phyloP scores from a whole-genome alignment of 1,284 basidiomycete species.

The Pascua sp. region DNA sequence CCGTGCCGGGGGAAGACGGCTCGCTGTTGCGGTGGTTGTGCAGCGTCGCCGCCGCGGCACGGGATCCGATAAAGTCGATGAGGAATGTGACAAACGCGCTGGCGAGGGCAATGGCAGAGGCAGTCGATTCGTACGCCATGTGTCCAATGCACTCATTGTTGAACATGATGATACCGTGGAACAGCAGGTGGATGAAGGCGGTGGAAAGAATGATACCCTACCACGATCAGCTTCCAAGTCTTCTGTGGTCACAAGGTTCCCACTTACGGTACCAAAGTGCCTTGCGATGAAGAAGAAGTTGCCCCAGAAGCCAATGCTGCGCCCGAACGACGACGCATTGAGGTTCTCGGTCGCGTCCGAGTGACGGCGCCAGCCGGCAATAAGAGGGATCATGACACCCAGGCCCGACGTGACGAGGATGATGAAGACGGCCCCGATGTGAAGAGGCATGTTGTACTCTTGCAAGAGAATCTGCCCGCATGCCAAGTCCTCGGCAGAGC shows the following conservation, averaged over 20 bases:
- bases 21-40: background rate
- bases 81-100: conserved; percentile 36
- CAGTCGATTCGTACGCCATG: conserved; percentile 49
- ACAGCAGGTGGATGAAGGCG: conserved; percentile 43
- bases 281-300: conserved; percentile 46
- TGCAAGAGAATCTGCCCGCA: conserved; percentile 38
- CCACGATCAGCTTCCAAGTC: no score
- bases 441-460: conserved; percentile 48
- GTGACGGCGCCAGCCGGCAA: conserved; percentile 17
- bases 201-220: conserved; percentile 16
- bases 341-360: background rate
- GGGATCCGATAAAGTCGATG: conserved; percentile 42
- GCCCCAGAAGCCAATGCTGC: conserved; percentile 18
- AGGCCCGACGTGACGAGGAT: conserved; percentile 48
- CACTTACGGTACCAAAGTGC: conserved; percentile 34
- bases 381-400: conserved; percentile 45
- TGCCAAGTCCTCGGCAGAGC: conserved; percentile 40
- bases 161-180: conserved; percentile 50
- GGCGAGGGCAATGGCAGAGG: conserved; percentile 48
- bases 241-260: no score
- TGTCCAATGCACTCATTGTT: conserved; percentile 50
- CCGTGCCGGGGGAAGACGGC: background rate
- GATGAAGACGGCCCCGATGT: conserved; percentile 51
- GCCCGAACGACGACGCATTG: conserved; percentile 8
- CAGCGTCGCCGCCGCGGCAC: background rate